Conservation (phyloP, 805 yeast genomes). For the Saccharomycopsis sp. region DNA sequence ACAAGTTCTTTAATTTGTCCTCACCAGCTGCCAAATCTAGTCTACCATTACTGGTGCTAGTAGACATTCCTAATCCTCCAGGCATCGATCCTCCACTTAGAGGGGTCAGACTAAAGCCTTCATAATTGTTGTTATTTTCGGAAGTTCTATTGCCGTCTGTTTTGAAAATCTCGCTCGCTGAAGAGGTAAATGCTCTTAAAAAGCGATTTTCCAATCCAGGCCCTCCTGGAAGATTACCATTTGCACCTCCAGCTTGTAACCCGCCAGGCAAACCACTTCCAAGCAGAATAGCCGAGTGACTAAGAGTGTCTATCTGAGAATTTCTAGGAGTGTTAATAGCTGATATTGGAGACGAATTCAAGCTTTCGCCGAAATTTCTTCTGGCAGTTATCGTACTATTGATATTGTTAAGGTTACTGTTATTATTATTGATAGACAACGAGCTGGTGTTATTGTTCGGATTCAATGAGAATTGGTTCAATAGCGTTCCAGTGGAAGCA, state of each 20-base stretch:
- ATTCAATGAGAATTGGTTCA: slow-evolving; percentile 16
- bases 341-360: slow-evolving; percentile 16
- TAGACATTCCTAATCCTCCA: background rate
- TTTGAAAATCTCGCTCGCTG: slow-evolving; percentile 20
- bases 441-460: slow-evolving; percentile 6
- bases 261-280: slow-evolving; percentile 1
- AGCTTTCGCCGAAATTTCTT: slow-evolving; percentile 7
- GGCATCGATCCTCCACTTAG: background rate
- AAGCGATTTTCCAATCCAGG: slow-evolving; percentile 14
- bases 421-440: background rate
- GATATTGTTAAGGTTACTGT: slow-evolving; percentile 4
- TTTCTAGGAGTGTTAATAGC: slow-evolving; percentile 16
- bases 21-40: slow-evolving; percentile 13
- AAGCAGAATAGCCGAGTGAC: slow-evolving; percentile 8
- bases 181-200: slow-evolving; percentile 18
- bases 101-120: background rate
- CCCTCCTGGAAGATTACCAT: background rate
- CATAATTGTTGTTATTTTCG: background rate
- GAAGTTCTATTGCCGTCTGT: slow-evolving; percentile 1
- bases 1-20: slow-evolving; percentile 43
- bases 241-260: background rate
- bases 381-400: background rate
- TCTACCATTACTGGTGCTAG: slow-evolving; percentile 7
- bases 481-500: slow-evolving; percentile 20
- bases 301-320: slow-evolving; percentile 8